Conservation (phyloP, 2,329 filamentous ascomycete species). For the Chalaropsis thielavioides region DNA sequence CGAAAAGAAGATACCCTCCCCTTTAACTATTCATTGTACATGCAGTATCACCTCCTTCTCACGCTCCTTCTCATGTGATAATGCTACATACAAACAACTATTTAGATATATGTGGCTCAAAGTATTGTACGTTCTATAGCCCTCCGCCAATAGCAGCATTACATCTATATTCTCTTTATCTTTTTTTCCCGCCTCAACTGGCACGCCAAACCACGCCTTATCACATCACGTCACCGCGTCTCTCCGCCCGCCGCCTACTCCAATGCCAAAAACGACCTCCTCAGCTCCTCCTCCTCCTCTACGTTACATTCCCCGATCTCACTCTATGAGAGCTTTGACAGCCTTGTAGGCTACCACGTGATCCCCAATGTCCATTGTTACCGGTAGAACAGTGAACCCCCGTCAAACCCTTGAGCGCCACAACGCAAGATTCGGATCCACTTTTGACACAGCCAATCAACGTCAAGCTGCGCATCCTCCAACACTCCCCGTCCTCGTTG, state of each 20-base stretch:
- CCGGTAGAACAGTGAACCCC: neutral
- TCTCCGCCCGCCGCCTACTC: neutral
- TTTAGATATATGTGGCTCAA: neutral
- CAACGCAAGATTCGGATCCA: slow-evolving; percentile 13
- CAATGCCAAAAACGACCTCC: neutral
- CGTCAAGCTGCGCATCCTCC: slow-evolving; percentile 15
- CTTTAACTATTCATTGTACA: neutral
- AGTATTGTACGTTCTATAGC: neutral
- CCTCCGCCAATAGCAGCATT: no score
- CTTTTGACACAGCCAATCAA: slow-evolving; percentile 17
- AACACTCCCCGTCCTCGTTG: slow-evolving; percentile 15
- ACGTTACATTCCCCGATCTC: neutral
- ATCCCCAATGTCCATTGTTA: neutral
- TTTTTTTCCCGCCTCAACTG: no score
- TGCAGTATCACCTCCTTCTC: neutral
- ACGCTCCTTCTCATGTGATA: neutral
- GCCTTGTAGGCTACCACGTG: slow-evolving; percentile 9
- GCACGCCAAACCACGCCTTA: no score
- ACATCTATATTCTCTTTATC: no score
- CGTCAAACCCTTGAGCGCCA: slow-evolving; percentile 15
- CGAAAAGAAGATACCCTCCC: neutral
- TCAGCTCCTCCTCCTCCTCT: neutral
- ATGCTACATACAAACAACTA: neutral
- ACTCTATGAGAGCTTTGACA: slow-evolving; percentile 1
- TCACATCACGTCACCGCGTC: no score